Evolutionary conservation across 495 filamentous ascomycete species (phyloP).

Genomic region (Podospora tetraspora): DNA sequence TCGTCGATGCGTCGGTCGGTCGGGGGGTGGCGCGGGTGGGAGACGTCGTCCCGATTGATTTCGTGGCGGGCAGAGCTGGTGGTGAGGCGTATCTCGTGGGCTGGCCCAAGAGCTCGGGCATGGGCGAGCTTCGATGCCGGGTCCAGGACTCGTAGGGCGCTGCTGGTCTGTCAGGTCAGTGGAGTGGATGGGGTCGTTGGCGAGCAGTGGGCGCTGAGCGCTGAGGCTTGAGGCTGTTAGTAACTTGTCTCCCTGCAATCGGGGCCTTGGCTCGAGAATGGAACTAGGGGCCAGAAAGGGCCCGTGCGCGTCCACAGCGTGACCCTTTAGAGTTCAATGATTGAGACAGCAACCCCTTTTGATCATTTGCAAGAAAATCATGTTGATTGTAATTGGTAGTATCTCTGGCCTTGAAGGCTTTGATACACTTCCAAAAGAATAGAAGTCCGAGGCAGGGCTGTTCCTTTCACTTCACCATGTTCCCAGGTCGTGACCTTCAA

Average conservation of each 20-base stretch:
- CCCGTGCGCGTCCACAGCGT: not conserved
- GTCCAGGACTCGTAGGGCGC: not conserved
- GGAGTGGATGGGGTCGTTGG: not conserved
- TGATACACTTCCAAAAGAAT: not conserved
- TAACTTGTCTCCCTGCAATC: not conserved
- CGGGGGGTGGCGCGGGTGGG: not conserved
- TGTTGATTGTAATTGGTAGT: too few relatives aligned
- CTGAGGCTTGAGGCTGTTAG: not conserved
- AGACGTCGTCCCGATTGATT: not conserved
- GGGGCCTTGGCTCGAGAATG: not conserved
- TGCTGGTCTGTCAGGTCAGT: not conserved
- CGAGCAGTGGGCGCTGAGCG: not conserved
- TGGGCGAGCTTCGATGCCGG: not conserved
- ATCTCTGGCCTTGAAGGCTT: not conserved
- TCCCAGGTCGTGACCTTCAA: not conserved
- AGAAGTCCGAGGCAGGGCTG: not conserved
- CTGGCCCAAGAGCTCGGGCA: not conserved
- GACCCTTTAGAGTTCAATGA: not conserved
- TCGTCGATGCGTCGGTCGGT: constrained; percentile 1
- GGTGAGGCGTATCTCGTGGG: not conserved
- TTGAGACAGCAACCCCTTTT: not conserved
- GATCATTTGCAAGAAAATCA: too few relatives aligned
- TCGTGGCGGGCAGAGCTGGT: not conserved
- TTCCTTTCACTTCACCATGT: not conserved
- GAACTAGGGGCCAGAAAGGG: not conserved